Percentiles rank a stretch among this genome's conserved stretches.
These are phyloP conservation scores for Ceratocystis papillata DNA, from an alignment of 2,329 filamentous ascomycete species.

Conservation along the genomic window DNA sequence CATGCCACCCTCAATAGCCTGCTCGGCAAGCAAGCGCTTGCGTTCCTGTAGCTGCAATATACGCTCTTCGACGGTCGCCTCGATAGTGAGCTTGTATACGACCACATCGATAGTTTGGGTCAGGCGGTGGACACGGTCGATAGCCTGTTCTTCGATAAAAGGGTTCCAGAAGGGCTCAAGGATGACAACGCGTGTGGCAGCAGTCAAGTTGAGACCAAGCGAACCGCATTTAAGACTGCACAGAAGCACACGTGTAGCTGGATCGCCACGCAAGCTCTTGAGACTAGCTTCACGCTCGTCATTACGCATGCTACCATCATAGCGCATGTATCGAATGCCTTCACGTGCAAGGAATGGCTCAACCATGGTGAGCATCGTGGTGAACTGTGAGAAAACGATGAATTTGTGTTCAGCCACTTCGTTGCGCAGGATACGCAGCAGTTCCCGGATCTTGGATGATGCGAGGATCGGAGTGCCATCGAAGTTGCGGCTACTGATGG, in stretches of 20 bases:
- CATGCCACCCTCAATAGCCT: constrained; percentile 74
- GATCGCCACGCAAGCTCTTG: constrained; percentile 61
- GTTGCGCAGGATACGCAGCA: constrained; percentile 66
- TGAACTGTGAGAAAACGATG: constrained; percentile 98
- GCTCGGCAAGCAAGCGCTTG: constrained; percentile 82
- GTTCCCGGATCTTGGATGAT: constrained; percentile 85
- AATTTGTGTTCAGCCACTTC: constrained; percentile 83
- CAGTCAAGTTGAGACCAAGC: constrained; percentile 85
- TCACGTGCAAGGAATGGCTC: constrained; percentile 76
- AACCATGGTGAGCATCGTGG: constrained; percentile 91
- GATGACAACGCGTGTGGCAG: constrained; percentile 84
- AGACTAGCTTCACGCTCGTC: constrained; percentile 83
- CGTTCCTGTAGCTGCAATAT: constrained; percentile 92
- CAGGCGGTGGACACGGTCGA: constrained; percentile 95
- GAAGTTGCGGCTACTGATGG: constrained; percentile 16
- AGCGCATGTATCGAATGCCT: constrained; percentile 70
- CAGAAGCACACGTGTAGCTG: constrained; percentile 67
- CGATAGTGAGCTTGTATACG: constrained; percentile 87
- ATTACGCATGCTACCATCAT: constrained; percentile 92
- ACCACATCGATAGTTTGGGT: constrained; percentile 92
- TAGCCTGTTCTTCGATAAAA: constrained; percentile 98
- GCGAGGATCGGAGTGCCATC: constrained; percentile 40
- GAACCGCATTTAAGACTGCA: constrained; percentile 93
- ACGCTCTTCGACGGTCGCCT: constrained; percentile 77
- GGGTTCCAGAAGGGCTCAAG: constrained; percentile 99